Percentiles rank a stretch among this genome's conserved stretches.
Evolutionary conservation across 306 rosid genomes (phyloP).

Genomic region (Acacia crassicarpa): DNA sequence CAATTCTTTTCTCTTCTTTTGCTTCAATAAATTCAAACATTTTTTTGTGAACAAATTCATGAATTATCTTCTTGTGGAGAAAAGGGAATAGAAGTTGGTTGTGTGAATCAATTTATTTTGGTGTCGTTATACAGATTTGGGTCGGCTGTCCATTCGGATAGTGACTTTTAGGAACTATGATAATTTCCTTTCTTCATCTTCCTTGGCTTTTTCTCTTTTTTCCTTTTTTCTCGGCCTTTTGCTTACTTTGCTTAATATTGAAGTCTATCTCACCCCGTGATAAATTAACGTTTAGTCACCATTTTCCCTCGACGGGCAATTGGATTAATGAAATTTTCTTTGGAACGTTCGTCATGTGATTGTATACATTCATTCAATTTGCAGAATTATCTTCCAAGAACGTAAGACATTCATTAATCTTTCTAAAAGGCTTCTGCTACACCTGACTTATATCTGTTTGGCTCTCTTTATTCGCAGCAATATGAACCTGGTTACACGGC

Average conservation of each 20-base stretch:
- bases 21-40: neutral
- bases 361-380: neutral
- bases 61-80: neutral
- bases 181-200: conserved; percentile 11
- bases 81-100: neutral
- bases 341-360: neutral
- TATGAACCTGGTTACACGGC: conserved; percentile 87
- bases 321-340: neutral
- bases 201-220: conserved; percentile 4
- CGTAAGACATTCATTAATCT: neutral
- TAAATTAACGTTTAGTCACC: neutral
- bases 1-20: neutral
- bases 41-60: neutral
- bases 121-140: conserved; percentile 13
- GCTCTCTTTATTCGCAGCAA: conserved; percentile 43
- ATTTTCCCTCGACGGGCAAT: neutral
- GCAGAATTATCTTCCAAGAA: neutral
- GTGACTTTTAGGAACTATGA: conserved; percentile 14
- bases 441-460: neutral
- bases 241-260: conserved; percentile 17
- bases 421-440: neutral
- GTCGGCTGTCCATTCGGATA: conserved; percentile 21
- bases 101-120: neutral
- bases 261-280: conserved; percentile 21
- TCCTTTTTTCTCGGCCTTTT: conserved; percentile 22